Evolutionary conservation across 768 basidiomycete genomes (phyloP).

Genomic region (Auricularia cornea): DNA sequence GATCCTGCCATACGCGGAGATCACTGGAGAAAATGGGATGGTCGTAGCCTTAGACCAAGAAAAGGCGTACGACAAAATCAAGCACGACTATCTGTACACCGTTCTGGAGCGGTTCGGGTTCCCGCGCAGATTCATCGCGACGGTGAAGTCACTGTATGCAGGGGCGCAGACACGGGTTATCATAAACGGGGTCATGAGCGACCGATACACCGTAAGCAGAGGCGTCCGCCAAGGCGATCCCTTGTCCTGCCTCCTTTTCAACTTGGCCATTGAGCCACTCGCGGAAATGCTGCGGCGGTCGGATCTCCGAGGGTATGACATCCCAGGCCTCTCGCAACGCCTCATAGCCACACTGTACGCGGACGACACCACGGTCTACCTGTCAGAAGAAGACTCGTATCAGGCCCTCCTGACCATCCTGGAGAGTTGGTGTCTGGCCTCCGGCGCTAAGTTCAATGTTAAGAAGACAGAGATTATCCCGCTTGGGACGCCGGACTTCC

Average conservation of each 20-base stretch:
- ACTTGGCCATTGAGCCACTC: conserved; percentile 16
- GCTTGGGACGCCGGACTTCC: conserved; percentile 6
- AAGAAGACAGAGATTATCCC: conserved; percentile 18
- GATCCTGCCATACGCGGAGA: conserved; percentile 10
- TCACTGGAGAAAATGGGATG: conserved; percentile 7
- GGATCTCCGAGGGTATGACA: not conserved
- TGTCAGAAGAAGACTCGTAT: conserved; percentile 12
- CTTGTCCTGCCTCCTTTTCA: conserved; percentile 15
- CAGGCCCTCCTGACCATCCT: conserved; percentile 8
- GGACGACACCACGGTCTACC: conserved; percentile 20
- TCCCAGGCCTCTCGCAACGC: not conserved
- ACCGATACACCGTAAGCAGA: conserved; percentile 5
- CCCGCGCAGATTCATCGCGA: conserved; percentile 12
- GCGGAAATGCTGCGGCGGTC: not conserved
- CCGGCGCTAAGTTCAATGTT: conserved; percentile 17
- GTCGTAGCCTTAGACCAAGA: conserved; percentile 12
- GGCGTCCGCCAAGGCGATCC: conserved; percentile 17
- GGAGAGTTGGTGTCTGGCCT: conserved; percentile 16
- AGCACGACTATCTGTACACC: conserved; percentile 13
- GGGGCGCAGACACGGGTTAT: conserved; percentile 9
- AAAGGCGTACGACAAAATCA: conserved; percentile 15
- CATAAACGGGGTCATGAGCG: conserved; percentile 6
- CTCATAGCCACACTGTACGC: not conserved
- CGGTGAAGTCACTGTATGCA: conserved; percentile 12
- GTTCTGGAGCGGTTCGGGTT: conserved; percentile 3